These are phyloP conservation scores for Melanogaster broomeanus DNA, from an alignment of 768 basidiomycete species.

Conservation along the genomic window DNA sequence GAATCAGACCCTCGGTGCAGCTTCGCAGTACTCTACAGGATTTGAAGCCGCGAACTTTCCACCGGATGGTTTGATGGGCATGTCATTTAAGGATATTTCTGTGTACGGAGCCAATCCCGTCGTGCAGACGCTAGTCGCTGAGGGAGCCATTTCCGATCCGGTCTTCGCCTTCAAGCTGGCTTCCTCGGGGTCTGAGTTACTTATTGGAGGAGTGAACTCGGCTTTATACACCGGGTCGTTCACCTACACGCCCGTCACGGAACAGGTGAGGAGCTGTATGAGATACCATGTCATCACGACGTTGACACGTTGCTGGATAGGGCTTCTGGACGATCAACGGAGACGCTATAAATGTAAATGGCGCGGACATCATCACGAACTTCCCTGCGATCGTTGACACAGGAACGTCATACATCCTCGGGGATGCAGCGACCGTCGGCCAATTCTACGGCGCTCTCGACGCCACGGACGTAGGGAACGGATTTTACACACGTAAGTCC, in stretches of 20 bases:
- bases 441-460: constrained; percentile 33
- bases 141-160: constrained; percentile 34
- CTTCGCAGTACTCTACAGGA: constrained; percentile 15
- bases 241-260: constrained; percentile 36
- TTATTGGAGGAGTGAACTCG: constrained; percentile 43
- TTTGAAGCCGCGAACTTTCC: constrained; percentile 13
- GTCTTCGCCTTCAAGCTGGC: constrained; percentile 43
- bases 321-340: constrained; percentile 23
- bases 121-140: constrained; percentile 44
- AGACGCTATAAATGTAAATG: constrained; percentile 26
- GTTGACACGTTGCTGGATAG: constrained; percentile 11
- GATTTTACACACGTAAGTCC: constrained; percentile 37
- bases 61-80: constrained; percentile 40
- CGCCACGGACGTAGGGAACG: constrained; percentile 30
- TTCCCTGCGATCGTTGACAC: constrained; percentile 47
- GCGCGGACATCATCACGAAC: constrained; percentile 1
- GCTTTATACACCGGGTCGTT: constrained; percentile 40
- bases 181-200: constrained; percentile 36
- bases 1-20: constrained; percentile 25
- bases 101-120: constrained; percentile 36
- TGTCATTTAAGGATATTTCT: constrained; percentile 44
- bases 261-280: constrained; percentile 21
- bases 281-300: background rate
- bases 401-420: constrained; percentile 46
- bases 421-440: constrained; percentile 37